A percentile compares a stretch with the other conserved stretches of the same genome.
Evolutionary conservation across 1,284 basidiomycete genomes (phyloP).

Genomic region (Cutaneotrichosporon sp.): DNA sequence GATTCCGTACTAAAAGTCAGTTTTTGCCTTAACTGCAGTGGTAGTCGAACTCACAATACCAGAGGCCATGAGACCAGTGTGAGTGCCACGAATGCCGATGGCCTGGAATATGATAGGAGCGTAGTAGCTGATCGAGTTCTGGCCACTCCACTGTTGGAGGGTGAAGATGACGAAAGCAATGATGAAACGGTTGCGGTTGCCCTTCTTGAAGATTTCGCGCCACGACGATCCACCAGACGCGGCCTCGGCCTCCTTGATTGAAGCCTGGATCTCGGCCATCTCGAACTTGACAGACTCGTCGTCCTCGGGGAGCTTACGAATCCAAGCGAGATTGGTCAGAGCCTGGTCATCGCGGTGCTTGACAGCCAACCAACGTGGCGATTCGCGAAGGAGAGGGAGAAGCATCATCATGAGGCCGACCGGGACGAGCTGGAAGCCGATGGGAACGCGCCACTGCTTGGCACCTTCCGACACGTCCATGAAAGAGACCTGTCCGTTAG

Average conservation of each 20-base stretch:
- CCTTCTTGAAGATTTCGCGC: conserved; percentile 64
- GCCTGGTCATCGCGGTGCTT: conserved; percentile 55
- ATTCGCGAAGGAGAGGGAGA: conserved; percentile 59
- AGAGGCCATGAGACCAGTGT: conserved; percentile 62
- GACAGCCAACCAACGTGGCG: conserved; percentile 57
- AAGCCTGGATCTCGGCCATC: conserved; percentile 55
- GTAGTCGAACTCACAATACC: too few species aligned
- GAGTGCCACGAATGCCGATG: conserved; percentile 55
- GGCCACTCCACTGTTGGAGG: conserved; percentile 63
- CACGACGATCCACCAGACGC: conserved; percentile 41
- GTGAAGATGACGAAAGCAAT: conserved; percentile 57
- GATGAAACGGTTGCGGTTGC: conserved; percentile 65
- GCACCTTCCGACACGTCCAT: conserved; percentile 28
- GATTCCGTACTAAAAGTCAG: too few species aligned
- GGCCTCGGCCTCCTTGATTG: conserved; percentile 53
- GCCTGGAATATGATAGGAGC: conserved; percentile 58
- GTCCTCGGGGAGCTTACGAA: conserved; percentile 55
- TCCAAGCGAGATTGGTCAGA: conserved; percentile 53
- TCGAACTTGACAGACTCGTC: conserved; percentile 55
- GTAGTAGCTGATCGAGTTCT: conserved; percentile 63
- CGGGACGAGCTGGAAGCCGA: conserved; percentile 55
- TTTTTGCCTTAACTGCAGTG: too few species aligned
- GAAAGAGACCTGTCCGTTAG: too few species aligned
- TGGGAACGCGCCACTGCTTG: conserved; percentile 43
- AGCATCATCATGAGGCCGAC: conserved; percentile 70